Evolutionary conservation across 2,329 filamentous ascomycete genomes (phyloP), one percentile per base, ranked within the genome.

Genomic region (Cladosporium sp.): DNA sequence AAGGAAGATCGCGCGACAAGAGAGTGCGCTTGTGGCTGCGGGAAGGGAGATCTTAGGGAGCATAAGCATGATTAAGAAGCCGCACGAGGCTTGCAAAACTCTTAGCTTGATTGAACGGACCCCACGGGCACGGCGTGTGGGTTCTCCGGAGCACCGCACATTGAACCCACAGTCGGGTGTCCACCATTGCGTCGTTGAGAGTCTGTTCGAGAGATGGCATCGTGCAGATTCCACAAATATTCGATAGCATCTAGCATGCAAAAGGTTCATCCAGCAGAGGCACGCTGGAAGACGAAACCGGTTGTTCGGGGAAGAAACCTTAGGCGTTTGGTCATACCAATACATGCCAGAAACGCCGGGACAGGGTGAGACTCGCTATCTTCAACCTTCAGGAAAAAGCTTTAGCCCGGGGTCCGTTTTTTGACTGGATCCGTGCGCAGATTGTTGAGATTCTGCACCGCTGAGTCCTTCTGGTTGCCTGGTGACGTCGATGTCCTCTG

Each of bases 101-200:
- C 35, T 48, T 40, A 40, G 35, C 46, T 49, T 49, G 35, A 19
- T 49, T 49, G 46, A 41, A 28, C 22, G 22, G 35, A 43, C 48
- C 48, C 48, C 48, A 50, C 48, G 48, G 48, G 48, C 48, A 32
- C 43, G 32, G 32, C 18, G 43, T 50, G 48, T 40, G 48, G 48
- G 48, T 43, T 43, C n/a, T 50, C 48, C 48, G 48, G 48, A 50
- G 40, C 22, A 49, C 37, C n/a, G 32, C 31, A 31, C 28, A 11
- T 43, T 28, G 22, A 28, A 28, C 7, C 22, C 22, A 28, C 22
- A 28, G 7, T 40, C 48, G 48, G 40, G 13, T 43, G 40, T 28
- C 48, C 40, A 43, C 40, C 18, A 28, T 40, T 22, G 48, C 13
- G 10, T 32, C 32, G 18, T 50, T 50, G 48, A 50, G 48, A 40